A percentile compares a stretch with the other conserved stretches of the same genome.
phyloP scores from a whole-genome alignment of 352 stramenopile genomes.

The Phytophthora pistaciae region DNA sequence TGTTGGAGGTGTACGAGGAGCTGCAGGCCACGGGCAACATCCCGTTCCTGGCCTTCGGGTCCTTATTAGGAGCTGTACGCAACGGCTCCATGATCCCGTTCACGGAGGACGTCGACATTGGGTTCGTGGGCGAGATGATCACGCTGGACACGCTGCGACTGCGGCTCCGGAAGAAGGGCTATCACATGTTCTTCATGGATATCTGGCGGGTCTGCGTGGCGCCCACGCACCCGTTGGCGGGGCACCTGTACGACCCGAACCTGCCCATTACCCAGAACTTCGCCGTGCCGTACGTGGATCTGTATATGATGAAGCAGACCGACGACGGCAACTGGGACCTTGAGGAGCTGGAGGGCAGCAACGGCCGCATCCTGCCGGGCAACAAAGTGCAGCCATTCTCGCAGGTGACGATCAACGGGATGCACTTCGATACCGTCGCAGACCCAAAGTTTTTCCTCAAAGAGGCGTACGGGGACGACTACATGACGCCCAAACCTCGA shows the following conservation, averaged over 20 bases:
- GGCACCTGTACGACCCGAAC: constrained; percentile 37
- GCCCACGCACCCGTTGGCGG: constrained; percentile 38
- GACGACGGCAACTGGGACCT: constrained; percentile 14
- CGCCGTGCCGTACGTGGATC: constrained; percentile 37
- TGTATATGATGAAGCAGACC: constrained; percentile 27
- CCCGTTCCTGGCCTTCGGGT: constrained; percentile 48
- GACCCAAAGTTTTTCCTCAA: constrained; percentile 39
- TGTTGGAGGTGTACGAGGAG: constrained; percentile 63
- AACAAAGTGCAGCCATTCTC: constrained; percentile 23
- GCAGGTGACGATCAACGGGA: constrained; percentile 33
- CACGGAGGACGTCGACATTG: constrained; percentile 60
- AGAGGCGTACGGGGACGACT: constrained; percentile 34
- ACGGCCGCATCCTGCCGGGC: constrained; percentile 6
- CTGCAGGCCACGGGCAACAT: constrained; percentile 26
- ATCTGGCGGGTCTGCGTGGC: constrained; percentile 10
- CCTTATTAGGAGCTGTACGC: constrained; percentile 58
- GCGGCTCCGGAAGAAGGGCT: constrained; percentile 16
- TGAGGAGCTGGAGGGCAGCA: constrained; percentile 18
- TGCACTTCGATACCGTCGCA: constrained; percentile 32
- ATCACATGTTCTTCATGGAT: no score
- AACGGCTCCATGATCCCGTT: constrained; percentile 61
- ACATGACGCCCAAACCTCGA: constrained; percentile 31
- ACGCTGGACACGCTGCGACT: constrained; percentile 9
- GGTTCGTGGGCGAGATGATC: constrained; percentile 30
- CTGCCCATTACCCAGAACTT: constrained; percentile 7